phyloP scores from a whole-genome alignment of 2,329 filamentous ascomycete species.

The Arthrinium phaeospermum region DNA sequence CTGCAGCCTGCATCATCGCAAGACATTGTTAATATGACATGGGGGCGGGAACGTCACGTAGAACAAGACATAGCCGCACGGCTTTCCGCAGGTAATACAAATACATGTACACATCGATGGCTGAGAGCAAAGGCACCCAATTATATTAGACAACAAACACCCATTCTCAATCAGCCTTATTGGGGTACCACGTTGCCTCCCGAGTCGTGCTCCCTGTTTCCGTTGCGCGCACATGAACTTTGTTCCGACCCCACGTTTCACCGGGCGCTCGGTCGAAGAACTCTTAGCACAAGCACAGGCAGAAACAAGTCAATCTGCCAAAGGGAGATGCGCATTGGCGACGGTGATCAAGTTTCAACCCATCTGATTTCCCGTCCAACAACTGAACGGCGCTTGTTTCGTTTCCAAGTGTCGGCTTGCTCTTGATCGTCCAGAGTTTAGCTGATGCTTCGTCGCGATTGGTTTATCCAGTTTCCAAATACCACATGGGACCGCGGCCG shows the following conservation, averaged over 20 bases:
- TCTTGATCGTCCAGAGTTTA: too few species aligned
- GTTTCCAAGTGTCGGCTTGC: background rate
- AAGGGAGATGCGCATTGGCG: background rate
- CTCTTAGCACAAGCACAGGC: background rate
- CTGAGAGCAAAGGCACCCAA: conserved; percentile 6
- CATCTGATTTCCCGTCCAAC: too few species aligned
- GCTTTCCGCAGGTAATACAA: background rate
- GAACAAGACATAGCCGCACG: background rate
- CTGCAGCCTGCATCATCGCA: background rate
- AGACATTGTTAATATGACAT: background rate
- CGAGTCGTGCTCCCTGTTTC: background rate
- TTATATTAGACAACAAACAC: background rate
- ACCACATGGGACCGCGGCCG: too few species aligned
- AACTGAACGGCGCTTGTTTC: background rate
- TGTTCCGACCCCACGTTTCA: conserved; percentile 12
- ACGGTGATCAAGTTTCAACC: background rate
- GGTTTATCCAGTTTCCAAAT: background rate
- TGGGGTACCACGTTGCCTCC: background rate
- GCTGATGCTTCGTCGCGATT: background rate
- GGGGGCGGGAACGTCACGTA: background rate
- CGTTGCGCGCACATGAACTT: background rate
- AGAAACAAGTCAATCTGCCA: background rate
- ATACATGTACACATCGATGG: background rate
- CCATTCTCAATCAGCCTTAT: background rate
- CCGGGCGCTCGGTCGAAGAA: background rate